Base-by-base conservation (phyloP, 129 eudicot species). In the Centella asiatica region DNA sequence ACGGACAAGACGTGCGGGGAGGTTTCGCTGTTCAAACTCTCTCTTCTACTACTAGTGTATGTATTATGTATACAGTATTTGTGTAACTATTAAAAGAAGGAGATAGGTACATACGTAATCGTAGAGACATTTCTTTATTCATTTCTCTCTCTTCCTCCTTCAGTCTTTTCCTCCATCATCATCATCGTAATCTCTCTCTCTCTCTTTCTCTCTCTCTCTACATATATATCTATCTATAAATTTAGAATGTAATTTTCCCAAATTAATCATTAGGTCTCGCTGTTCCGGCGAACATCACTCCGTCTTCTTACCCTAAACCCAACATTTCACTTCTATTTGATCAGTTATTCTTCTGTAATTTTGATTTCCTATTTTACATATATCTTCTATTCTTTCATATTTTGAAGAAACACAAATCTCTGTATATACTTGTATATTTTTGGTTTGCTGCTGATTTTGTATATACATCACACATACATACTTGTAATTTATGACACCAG, bases 51-150 rank as follows among this genome's bases (percentile, higher is more conserved):
- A 23, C 0, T 4, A 56, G 13, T 36, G 11, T 36, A 32, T 6
- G 4, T 32, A 6, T 32, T 6, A 44, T 44, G 6, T 32, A 2
- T 32, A 32, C 6, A 3, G 36, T 44, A 9, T 29, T 33, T 14
- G 5, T 5, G 22, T 55, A 22, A 27, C 37, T 27, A 22, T 55
- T 12, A 5, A 1, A 17, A 55, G 1, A 27, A 54, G 52, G n/a
- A n/a, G n/a, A n/a, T n/a, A n/a, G n/a, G n/a, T n/a, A n/a, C n/a
- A 65, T 65, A 72, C 72, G 72, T 31, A 52, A 60, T 26, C 46
- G 7, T 23, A 25, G 64, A 56, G 15, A 34, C 68, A 33, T 42
- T 57, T 28, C 1, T 25, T 28, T 32, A 23, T 22, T 50, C 50
- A 53, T 62, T 59, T 39, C 60, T 25, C 66, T 50, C 18, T 26